These are phyloP conservation scores for Ceratocystis ficicola DNA, from an alignment of 2,329 filamentous ascomycete genomes.

Conservation along the genomic window DNA sequence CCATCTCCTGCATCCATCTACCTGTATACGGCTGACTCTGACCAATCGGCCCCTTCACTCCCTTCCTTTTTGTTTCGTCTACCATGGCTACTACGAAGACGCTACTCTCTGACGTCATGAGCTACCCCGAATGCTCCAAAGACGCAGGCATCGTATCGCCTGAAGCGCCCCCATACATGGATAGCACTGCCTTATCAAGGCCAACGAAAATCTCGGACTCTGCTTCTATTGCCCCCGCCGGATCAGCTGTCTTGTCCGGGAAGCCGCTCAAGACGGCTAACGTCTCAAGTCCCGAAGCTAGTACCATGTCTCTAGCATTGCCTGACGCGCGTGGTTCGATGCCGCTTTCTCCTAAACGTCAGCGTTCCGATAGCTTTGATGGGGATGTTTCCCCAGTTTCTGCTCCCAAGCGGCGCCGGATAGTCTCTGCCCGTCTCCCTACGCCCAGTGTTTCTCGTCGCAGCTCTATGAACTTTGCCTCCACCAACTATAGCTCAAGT, in stretches of 20 bases:
- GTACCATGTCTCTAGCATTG: slow-evolving; percentile 11
- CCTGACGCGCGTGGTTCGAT: slow-evolving; percentile 8
- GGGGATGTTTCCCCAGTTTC: slow-evolving; percentile 14
- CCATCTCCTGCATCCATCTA: not conserved
- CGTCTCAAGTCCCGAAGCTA: slow-evolving; percentile 18
- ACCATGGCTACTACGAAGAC: slow-evolving; percentile 18
- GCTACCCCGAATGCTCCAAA: not conserved
- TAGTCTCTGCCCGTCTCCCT: slow-evolving; percentile 18
- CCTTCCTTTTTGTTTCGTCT: not conserved
- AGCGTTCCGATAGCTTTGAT: slow-evolving; percentile 9
- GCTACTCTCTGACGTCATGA: slow-evolving; percentile 15
- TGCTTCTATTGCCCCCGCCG: not conserved
- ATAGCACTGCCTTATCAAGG: slow-evolving; percentile 12
- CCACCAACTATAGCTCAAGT: not conserved
- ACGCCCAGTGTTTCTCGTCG: slow-evolving; percentile 20
- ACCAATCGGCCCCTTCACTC: not conserved
- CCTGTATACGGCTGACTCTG: not conserved
- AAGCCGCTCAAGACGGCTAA: not conserved
- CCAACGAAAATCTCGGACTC: not conserved
- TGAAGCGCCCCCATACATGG: not conserved
- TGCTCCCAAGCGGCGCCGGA: slow-evolving; percentile 17
- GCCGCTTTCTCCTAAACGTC: slow-evolving; percentile 7
- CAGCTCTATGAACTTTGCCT: slow-evolving; percentile 20
- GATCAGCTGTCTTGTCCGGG: not conserved
- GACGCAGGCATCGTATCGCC: not conserved